Evolutionary conservation across 768 basidiomycete genomes (phyloP).

Genomic region (Agrocybe praecox): DNA sequence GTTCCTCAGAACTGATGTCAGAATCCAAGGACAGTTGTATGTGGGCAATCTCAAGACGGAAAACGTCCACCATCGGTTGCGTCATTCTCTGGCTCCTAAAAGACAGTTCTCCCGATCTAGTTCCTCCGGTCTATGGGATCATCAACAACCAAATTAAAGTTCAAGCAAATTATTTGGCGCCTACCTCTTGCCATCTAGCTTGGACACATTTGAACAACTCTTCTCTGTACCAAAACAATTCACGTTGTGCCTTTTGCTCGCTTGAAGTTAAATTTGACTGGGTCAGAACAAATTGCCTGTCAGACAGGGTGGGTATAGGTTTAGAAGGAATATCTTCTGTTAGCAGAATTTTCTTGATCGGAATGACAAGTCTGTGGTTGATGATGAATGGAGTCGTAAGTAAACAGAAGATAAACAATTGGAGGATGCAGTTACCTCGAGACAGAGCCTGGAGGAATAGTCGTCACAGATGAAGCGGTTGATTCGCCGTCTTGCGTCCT

Average conservation of each 20-base stretch:
- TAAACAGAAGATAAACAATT: background rate
- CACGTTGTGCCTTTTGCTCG: constrained; percentile 68
- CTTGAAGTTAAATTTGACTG: constrained; percentile 62
- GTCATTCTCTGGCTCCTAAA: constrained; percentile 81
- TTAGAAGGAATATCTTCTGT: constrained; percentile 55
- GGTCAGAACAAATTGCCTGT: constrained; percentile 89
- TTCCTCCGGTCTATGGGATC: constrained; percentile 68
- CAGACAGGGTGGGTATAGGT: constrained; percentile 83
- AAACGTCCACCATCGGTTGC: constrained; percentile 73
- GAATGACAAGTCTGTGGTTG: constrained; percentile 66
- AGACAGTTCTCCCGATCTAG: constrained; percentile 74
- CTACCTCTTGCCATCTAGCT: constrained; percentile 87
- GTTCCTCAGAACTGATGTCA: constrained; percentile 12
- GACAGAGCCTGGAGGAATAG: constrained; percentile 88
- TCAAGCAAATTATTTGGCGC: constrained; percentile 15
- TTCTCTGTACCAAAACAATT: constrained; percentile 97
- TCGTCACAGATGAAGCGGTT: constrained; percentile 45
- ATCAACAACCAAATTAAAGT: background rate
- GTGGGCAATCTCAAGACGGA: constrained; percentile 68
- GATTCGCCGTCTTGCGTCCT: constrained; percentile 64
- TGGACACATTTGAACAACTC: constrained; percentile 70
- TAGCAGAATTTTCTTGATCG: constrained; percentile 71
- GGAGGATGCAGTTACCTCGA: constrained; percentile 56
- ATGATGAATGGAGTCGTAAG: background rate
- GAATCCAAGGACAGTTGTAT: constrained; percentile 55